Evolutionary conservation across 768 basidiomycete genomes (phyloP), one percentile per base, ranked within the genome.

Genomic region (Phaeotremella skinneri): DNA sequence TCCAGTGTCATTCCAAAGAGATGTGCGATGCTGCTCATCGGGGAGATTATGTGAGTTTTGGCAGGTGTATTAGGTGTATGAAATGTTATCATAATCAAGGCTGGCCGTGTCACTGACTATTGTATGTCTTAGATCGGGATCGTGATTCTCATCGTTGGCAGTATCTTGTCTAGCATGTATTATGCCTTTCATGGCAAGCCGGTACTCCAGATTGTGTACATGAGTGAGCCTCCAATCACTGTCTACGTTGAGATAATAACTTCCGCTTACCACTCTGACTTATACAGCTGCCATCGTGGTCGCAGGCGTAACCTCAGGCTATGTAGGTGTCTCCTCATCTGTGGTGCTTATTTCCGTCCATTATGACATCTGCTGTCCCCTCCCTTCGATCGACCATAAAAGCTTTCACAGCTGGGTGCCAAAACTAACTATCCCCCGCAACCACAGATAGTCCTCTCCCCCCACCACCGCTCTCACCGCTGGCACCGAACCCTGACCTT

Each of bases 401-500:
- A 23, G 23, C 27, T 43, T n/a, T 30, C 20, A 17, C 60, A 23
- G 42, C 5, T 31, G 20, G 2, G 16, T 27, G 21, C 37, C 21
- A 23, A n/a, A 39, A 20, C 4, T 27, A 43, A 4, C 30, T 27
- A 88, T 86, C 81, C 57, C n/a, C n/a, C n/a, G n/a, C n/a, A 84
- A 87, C 7, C 84, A n/a, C 86, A 84, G 76, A 82, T 88, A 68
- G 88, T 92, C 31, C 81, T 92, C 21, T 83, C 85, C 50, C 89
- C 90, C 4, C 83, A 87, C 70, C 90, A 90, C 72, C 80, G 85
- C 3, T 82, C 83, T 2, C 87, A 88, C 73, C 83, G 90, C 25
- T 83, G 85, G 64, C 84, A 86, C 49, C 84, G 92, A 25, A 91
- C 90, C 14, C 75, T 79, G 32, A 83, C 90, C 16, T 96, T 93